Evolutionary conservation across 441 rosid genomes (phyloP), one percentile per base, ranked within the genome.

Genomic region (Corymbia calophylla): DNA sequence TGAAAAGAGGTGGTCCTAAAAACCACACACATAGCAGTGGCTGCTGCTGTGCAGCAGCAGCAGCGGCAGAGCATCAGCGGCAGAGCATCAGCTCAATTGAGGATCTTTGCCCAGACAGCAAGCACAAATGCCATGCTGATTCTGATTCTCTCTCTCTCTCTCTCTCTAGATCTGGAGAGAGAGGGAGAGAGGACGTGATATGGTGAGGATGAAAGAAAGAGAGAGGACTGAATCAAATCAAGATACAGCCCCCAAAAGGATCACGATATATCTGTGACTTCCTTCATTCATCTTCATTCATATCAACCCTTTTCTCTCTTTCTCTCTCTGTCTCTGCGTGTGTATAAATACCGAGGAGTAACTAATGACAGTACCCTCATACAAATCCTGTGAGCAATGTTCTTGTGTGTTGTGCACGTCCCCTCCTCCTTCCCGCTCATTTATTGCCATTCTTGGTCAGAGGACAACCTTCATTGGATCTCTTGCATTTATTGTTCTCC

Each of bases 221-320:
- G 32, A 89, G 89, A 86, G 27, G 91, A 93, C 89, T 90, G 93
- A 93, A 94, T 93, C 94, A 93, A 91, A 93, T 91, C 92, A 88
- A 86, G 84, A 89, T 62, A 91, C 91, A 88, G 90, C 90, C 92
- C 94, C 91, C 90, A 93, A 91, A 91, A 93, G 91, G 93, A 95
- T 94, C 96, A 95, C 95, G 93, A 94, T 93, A 92, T 93, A 95
- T 95, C 93, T 91, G 95, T 95, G 97, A 95, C 94, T 89, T 92
- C 82, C 89, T 90, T 91, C 89, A 93, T 77, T 39, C 82, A 73
- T 73, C 49, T 73, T 21, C 82, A 73, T 73, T 77, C 84, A 91
- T 92, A 87, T 88, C 68, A 87, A 84, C 90, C 88, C 88, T 53
- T 89, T 87, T 81, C 44, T 15, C 39, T 25, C 66, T 7, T 10